A percentile compares a stretch with the other conserved stretches of the same genome.
Conservation (phyloP, 148 eudicot genomes). For the Rheum nobile region DNA sequence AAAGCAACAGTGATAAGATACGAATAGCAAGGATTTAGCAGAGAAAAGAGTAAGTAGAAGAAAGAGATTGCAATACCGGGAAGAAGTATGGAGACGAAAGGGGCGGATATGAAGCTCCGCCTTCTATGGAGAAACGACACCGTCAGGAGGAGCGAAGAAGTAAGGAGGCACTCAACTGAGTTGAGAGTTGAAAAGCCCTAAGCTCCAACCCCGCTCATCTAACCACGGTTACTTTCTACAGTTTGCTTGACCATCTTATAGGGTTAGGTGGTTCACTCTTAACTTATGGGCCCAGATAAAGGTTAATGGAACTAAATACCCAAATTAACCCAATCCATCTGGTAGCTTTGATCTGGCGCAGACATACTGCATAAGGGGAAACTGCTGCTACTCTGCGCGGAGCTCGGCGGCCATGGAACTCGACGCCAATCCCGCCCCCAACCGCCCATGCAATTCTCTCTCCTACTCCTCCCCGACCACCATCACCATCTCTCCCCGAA, state of each 20-base stretch:
- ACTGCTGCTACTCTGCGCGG: background rate
- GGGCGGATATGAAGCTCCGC: background rate
- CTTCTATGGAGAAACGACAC: background rate
- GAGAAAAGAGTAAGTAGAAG: background rate
- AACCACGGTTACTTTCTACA: background rate
- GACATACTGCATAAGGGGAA: background rate
- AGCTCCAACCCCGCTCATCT: background rate
- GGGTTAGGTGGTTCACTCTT: background rate
- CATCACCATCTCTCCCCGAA: background rate
- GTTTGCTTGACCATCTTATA: background rate
- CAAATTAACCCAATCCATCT: background rate
- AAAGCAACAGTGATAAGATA: background rate
- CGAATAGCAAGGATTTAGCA: background rate
- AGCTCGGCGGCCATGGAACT: background rate
- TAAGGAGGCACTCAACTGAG: background rate
- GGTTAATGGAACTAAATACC: background rate
- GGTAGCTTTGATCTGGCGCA: background rate
- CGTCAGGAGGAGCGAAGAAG: background rate
- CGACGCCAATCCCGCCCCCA: background rate
- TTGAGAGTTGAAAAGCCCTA: background rate
- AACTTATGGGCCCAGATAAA: background rate
- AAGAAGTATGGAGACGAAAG: background rate
- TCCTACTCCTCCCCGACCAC: background rate
- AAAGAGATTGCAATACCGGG: background rate
- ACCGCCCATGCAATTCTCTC: background rate